A percentile compares a stretch with the other conserved stretches of the same genome.
Conservation (phyloP, 208 protist genomes). For the Leishmania gerbilli region DNA sequence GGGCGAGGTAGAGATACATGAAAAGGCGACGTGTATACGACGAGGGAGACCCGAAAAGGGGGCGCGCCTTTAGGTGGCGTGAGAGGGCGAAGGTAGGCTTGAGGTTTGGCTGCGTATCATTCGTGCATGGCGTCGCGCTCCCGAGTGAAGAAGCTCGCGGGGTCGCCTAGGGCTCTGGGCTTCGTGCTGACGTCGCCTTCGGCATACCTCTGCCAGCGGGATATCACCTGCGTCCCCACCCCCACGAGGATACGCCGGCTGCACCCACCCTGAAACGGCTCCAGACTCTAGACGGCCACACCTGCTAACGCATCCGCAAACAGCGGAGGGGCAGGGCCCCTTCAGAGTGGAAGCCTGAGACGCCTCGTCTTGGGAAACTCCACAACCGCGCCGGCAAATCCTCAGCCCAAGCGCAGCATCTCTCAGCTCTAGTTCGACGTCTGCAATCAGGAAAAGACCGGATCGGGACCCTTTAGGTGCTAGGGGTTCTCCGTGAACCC, state of each 20-base stretch:
- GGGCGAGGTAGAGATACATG: constrained; percentile 11
- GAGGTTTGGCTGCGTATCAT: constrained; percentile 5
- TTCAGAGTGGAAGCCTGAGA: constrained; percentile 1
- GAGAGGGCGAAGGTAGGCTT: neutral
- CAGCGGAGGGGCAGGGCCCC: neutral
- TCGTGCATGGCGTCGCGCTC: constrained; percentile 8
- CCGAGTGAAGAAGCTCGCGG: constrained; percentile 19
- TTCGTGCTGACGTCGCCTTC: neutral
- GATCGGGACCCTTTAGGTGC: neutral
- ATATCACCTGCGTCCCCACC: constrained; percentile 2
- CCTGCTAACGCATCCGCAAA: constrained; percentile 12
- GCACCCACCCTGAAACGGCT: constrained; percentile 3
- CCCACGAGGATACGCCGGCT: constrained; percentile 1
- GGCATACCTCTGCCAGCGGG: neutral
- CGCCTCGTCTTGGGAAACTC: constrained; percentile 15
- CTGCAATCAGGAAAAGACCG: constrained; percentile 7
- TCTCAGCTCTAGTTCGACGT: neutral
- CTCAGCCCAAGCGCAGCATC: constrained; percentile 3
- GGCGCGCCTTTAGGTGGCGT: constrained; percentile 5
- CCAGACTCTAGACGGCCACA: neutral
- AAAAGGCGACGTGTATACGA: constrained; percentile 2
- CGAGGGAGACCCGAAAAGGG: constrained; percentile 17
- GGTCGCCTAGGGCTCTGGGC: constrained; percentile 6
- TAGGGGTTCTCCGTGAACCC: constrained; percentile 3
- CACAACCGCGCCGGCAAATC: constrained; percentile 9